A percentile compares a stretch with the other conserved stretches of the same genome.
Conservation (phyloP, 371 early-diverging fungal species). For the Actinomortierella wolfii region DNA sequence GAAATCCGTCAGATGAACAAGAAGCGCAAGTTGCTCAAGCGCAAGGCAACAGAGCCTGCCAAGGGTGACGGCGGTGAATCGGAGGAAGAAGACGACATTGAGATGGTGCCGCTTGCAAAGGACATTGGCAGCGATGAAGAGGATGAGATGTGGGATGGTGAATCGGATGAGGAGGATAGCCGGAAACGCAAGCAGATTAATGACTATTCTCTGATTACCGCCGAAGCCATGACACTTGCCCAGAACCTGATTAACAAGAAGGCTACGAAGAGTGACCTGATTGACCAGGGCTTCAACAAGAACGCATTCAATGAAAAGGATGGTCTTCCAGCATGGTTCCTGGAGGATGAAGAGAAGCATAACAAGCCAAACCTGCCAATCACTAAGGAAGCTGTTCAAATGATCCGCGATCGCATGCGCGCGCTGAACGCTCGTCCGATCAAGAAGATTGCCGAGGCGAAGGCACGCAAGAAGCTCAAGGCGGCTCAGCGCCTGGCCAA, state of each 20-base stretch:
- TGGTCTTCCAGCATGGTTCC: constrained; percentile 91
- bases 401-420: constrained; percentile 77
- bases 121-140: constrained; percentile 58
- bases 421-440: constrained; percentile 95
- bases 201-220: constrained; percentile 63
- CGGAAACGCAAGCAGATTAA: constrained; percentile 62
- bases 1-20: constrained; percentile 34
- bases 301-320: constrained; percentile 87
- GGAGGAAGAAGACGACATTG: constrained; percentile 60
- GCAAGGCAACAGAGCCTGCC: constrained; percentile 44
- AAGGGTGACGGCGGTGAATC: constrained; percentile 16
- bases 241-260: constrained; percentile 81
- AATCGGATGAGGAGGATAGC: constrained; percentile 70
- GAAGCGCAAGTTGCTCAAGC: constrained; percentile 41
- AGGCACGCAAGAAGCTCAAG: constrained; percentile 92
- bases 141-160: constrained; percentile 69
- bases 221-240: constrained; percentile 91
- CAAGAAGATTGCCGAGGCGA: constrained; percentile 98
- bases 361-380: constrained; percentile 89
- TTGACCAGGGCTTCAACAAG: constrained; percentile 91
- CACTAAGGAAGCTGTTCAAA: constrained; percentile 93
- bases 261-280: constrained; percentile 74
- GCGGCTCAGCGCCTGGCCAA: constrained; percentile 74
- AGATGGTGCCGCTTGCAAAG: constrained; percentile 59
- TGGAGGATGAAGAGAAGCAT: constrained; percentile 89